Percentiles rank a stretch among this genome's conserved stretches.
Evolutionary conservation across 2,329 filamentous ascomycete species (phyloP).

Genomic region (Penicillium sp.): DNA sequence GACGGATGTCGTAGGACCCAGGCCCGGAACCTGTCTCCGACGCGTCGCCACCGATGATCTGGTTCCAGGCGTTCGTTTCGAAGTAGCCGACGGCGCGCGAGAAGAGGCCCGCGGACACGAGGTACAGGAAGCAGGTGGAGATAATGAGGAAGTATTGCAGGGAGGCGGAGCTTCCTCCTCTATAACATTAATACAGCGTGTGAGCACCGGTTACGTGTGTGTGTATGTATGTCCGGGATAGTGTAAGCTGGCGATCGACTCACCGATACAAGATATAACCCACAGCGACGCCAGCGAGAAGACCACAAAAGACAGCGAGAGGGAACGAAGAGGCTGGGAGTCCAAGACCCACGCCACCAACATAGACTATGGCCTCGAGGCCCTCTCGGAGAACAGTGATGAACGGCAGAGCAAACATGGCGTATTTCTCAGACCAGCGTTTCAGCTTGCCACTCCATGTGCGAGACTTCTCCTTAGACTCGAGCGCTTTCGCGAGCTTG

Average conservation of each 20-base stretch:
- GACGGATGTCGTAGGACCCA: slow-evolving; percentile 78
- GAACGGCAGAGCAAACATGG: slow-evolving; percentile 85
- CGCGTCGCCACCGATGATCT: slow-evolving; percentile 60
- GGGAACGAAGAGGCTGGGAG: slow-evolving; percentile 56
- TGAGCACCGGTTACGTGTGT: too few relatives aligned
- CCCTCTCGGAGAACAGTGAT: slow-evolving; percentile 59
- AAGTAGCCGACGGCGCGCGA: slow-evolving; percentile 76
- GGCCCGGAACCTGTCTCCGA: slow-evolving; percentile 68
- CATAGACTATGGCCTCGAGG: slow-evolving; percentile 25
- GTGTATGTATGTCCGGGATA: too few relatives aligned
- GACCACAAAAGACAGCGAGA: slow-evolving; percentile 73
- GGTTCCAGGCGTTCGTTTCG: slow-evolving; percentile 71
- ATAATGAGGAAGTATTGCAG: slow-evolving; percentile 77
- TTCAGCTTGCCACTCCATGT: slow-evolving; percentile 57
- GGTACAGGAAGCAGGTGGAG: slow-evolving; percentile 81
- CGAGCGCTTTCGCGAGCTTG: slow-evolving; percentile 74
- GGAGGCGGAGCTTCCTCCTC: slow-evolving; percentile 65
- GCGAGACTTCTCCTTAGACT: slow-evolving; percentile 51
- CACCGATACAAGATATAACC: slow-evolving; percentile 12
- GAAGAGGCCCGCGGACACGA: slow-evolving; percentile 81
- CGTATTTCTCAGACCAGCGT: slow-evolving; percentile 74
- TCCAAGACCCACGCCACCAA: slow-evolving; percentile 46
- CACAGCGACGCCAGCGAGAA: slow-evolving; percentile 62
- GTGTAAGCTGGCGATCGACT: slow-evolving; percentile 6
- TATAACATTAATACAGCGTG: too few relatives aligned